Evolutionary conservation across 345 rosid species (phyloP).

Genomic region (Pelargonium nanum): DNA sequence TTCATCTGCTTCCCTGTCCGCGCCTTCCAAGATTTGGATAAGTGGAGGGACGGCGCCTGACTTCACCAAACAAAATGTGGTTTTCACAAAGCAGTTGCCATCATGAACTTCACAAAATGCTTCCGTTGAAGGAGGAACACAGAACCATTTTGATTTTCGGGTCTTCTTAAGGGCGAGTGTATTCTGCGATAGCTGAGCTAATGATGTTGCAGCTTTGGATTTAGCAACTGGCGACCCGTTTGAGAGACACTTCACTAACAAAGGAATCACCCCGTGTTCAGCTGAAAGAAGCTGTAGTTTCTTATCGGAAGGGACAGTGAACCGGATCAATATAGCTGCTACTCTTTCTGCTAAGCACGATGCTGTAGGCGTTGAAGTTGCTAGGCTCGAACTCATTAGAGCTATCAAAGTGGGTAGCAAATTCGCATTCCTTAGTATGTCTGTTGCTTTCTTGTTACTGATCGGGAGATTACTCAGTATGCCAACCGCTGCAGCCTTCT

Average conservation of each 20-base stretch:
- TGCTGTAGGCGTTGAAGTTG: slow-evolving; percentile 10
- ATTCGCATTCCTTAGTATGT: slow-evolving; percentile 25
- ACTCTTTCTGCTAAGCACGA: slow-evolving; percentile 28
- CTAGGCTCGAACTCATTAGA: slow-evolving; percentile 15
- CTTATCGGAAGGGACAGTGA: slow-evolving; percentile 50
- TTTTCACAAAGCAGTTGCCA: slow-evolving; percentile 33
- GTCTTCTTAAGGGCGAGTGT: slow-evolving; percentile 33
- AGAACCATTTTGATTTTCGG: slow-evolving; percentile 33
- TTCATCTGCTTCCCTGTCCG: slow-evolving; percentile 46
- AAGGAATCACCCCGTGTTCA: slow-evolving; percentile 40
- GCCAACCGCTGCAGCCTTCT: slow-evolving; percentile 50
- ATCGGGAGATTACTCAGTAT: slow-evolving; percentile 46
- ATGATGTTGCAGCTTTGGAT: slow-evolving; percentile 43
- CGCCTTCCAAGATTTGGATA: slow-evolving; percentile 33
- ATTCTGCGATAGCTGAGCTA: slow-evolving; percentile 57
- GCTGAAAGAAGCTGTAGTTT: slow-evolving; percentile 45
- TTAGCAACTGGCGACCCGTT: slow-evolving; percentile 31
- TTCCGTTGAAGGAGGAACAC: slow-evolving; percentile 30
- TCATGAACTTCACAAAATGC: slow-evolving; percentile 46
- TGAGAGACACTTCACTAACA: slow-evolving; percentile 45
- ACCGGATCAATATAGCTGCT: slow-evolving; percentile 39
- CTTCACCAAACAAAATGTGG: slow-evolving; percentile 52
- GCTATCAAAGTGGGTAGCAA: slow-evolving; percentile 41
- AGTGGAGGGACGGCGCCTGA: slow-evolving; percentile 42
- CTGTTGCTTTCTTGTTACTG: slow-evolving; percentile 39